Conservation (phyloP, 2,329 filamentous ascomycete genomes). For the Lachnellula subtilissima region DNA sequence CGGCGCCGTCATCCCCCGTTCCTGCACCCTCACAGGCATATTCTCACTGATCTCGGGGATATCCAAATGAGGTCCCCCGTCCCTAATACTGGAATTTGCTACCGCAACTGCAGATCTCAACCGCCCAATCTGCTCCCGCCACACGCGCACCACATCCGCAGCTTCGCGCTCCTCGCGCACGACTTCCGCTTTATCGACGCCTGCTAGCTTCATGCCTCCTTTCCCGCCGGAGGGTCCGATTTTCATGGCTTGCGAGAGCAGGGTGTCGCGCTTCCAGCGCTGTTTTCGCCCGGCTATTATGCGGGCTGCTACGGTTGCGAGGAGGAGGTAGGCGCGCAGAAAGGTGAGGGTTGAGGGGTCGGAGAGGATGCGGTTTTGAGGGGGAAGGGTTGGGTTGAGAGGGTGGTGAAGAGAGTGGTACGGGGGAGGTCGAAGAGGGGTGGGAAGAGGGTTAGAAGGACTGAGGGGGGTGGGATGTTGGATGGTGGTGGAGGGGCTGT, state of each 20-base stretch:
- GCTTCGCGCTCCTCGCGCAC: conserved; percentile 80
- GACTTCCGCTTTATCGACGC: conserved; percentile 78
- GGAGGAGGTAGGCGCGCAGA: conserved; percentile 57
- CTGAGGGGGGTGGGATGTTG: conserved; percentile 83
- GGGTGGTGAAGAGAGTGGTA: conserved; percentile 58
- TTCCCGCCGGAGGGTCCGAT: conserved; percentile 73
- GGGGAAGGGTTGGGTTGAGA: conserved; percentile 52
- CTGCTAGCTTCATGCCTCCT: conserved; percentile 86
- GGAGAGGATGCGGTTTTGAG: conserved; percentile 60
- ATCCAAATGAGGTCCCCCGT: conserved; percentile 28
- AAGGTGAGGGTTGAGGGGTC: conserved; percentile 59
- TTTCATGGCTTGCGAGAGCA: conserved; percentile 80
- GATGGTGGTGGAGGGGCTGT: conserved; percentile 37
- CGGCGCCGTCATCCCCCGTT: conserved; percentile 68
- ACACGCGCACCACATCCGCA: conserved; percentile 68
- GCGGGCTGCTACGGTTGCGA: conserved; percentile 66
- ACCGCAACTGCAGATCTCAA: conserved; percentile 68
- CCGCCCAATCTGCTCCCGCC: conserved; percentile 70
- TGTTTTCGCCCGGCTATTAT: conserved; percentile 79
- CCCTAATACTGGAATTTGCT: conserved; percentile 45
- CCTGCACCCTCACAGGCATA: conserved; percentile 63
- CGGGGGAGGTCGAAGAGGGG: conserved; percentile 63
- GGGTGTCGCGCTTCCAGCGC: conserved; percentile 86
- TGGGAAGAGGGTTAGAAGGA: conserved; percentile 74
- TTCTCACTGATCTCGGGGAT: conserved; percentile 69